Conservation (phyloP, 2,329 filamentous ascomycete species). For the Ophiostoma tasmaniense region DNA sequence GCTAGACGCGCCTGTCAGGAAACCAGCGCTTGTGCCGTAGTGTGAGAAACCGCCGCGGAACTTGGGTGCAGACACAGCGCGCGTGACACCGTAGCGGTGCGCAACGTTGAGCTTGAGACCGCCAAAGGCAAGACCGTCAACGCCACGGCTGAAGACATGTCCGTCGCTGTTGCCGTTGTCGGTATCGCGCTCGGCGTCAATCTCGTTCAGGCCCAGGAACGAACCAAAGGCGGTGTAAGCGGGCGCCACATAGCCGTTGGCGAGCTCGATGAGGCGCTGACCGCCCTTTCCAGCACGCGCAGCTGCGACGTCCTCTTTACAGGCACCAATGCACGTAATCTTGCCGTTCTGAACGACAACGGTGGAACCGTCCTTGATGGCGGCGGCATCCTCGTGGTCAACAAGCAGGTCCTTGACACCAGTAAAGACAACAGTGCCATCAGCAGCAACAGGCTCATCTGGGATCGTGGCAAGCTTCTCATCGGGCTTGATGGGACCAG, state of each 20-base stretch:
- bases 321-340: conserved; percentile 49
- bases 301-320: conserved; percentile 35
- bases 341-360: conserved; percentile 45
- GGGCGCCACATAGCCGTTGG: conserved; percentile 52
- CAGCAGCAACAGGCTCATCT: conserved; percentile 34
- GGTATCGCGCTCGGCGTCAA: conserved; percentile 47
- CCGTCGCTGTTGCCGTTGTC: conserved; percentile 48
- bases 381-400: conserved; percentile 31
- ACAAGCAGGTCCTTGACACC: conserved; percentile 47
- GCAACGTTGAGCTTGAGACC: conserved; percentile 48
- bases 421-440: conserved; percentile 43
- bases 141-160: conserved; percentile 46
- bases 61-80: conserved; percentile 48
- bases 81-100: conserved; percentile 48
- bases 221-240: conserved; percentile 54
- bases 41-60: conserved; percentile 36
- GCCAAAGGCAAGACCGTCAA: conserved; percentile 48
- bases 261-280: conserved; percentile 37
- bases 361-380: conserved; percentile 12
- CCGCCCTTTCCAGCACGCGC: conserved; percentile 25
- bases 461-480: conserved; percentile 33
- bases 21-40: conserved; percentile 51
- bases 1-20: conserved; percentile 42
- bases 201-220: conserved; percentile 53
- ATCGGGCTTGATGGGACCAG: conserved; percentile 33